A percentile compares a stretch with the other conserved stretches of the same genome.
phyloP scores from a whole-genome alignment of 2,329 filamentous ascomycete species.

The Colletotrichum costaricense region DNA sequence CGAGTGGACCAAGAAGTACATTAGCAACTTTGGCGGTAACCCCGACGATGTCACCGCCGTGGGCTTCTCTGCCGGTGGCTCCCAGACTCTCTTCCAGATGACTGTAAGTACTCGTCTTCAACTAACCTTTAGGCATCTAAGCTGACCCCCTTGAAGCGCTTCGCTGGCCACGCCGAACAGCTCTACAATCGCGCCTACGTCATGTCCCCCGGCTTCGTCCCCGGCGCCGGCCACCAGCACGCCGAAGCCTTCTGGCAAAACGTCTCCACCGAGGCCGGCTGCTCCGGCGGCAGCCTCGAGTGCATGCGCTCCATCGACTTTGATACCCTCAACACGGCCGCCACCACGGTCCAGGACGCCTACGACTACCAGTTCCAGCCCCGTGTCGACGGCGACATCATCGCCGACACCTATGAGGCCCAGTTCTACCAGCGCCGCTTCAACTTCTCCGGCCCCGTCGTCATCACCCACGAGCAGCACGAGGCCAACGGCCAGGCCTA shows the following conservation, averaged over 20 bases:
- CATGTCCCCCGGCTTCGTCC: slow-evolving; percentile 20
- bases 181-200: slow-evolving; percentile 17
- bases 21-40: slow-evolving; percentile 62
- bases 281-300: slow-evolving; percentile 7
- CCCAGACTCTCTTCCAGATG: slow-evolving; percentile 58
- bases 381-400: slow-evolving; percentile 47
- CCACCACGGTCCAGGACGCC: slow-evolving; percentile 6
- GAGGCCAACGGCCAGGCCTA: slow-evolving; percentile 61
- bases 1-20: slow-evolving; percentile 62
- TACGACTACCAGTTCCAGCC: slow-evolving; percentile 43
- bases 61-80: slow-evolving; percentile 64
- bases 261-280: slow-evolving; percentile 16
- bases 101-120: slow-evolving; percentile 43
- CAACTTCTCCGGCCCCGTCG: slow-evolving; percentile 38
- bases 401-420: slow-evolving; percentile 43
- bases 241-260: slow-evolving; percentile 24
- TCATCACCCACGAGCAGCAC: slow-evolving; percentile 42
- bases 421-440: slow-evolving; percentile 44
- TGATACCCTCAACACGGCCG: slow-evolving; percentile 12
- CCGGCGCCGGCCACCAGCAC: slow-evolving; percentile 22
- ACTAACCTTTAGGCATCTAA: not conserved
- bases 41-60: slow-evolving; percentile 59
- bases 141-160: not conserved
- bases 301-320: slow-evolving; percentile 26
- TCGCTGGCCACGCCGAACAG: slow-evolving; percentile 31